Conservation (phyloP, 805 yeast species). For the Pichia cabralensis region DNA sequence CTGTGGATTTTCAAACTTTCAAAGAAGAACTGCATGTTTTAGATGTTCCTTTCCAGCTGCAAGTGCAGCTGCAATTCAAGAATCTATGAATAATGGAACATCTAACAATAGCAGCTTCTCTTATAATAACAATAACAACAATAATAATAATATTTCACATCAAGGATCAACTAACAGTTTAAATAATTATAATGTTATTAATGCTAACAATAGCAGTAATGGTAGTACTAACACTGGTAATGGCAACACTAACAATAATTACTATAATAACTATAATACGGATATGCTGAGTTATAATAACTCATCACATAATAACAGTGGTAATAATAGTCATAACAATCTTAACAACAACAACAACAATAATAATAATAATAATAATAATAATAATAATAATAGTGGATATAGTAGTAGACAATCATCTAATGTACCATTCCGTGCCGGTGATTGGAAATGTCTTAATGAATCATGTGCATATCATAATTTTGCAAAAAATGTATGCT, state of each 20-base stretch:
- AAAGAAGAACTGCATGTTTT: constrained; percentile 88
- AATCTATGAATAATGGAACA: constrained; percentile 31
- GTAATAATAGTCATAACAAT: constrained; percentile 12
- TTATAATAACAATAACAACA: background rate
- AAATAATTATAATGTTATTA: constrained; percentile 1
- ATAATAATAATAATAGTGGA: constrained; percentile 13
- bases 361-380: constrained; percentile 12
- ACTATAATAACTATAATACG: constrained; percentile 10
- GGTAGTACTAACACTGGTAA: constrained; percentile 5
- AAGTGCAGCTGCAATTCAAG: constrained; percentile 60
- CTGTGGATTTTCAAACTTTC: constrained; percentile 92
- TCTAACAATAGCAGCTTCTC: constrained; percentile 1
- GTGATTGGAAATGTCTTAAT: constrained; percentile 88
- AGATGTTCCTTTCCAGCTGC: constrained; percentile 84
- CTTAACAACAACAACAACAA: constrained; percentile 10
- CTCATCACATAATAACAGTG: background rate
- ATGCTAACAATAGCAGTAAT: constrained; percentile 4
- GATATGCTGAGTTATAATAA: constrained; percentile 4
- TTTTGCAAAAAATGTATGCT: constrained; percentile 81
- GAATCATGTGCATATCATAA: constrained; percentile 81
- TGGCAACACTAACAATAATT: constrained; percentile 7
- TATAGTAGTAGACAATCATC: constrained; percentile 19
- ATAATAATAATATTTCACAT: constrained; percentile 11
- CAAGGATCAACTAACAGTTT: constrained; percentile 12
- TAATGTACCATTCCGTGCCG: constrained; percentile 89